Evolutionary conservation across 306 rosid species (phyloP).

Genomic region (Medicago arabica): DNA sequence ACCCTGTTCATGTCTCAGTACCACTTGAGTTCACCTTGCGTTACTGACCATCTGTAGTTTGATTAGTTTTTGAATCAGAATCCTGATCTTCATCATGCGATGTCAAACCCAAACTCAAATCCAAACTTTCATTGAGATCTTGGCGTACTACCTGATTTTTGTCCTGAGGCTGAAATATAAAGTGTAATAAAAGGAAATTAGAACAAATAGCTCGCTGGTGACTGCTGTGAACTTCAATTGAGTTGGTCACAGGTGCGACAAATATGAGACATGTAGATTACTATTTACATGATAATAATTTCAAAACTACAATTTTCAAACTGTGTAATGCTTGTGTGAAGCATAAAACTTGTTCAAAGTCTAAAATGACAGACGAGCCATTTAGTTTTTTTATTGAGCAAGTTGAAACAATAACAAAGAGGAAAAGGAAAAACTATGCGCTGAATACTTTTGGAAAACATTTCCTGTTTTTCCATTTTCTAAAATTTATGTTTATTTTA

Average conservation of each 20-base stretch:
- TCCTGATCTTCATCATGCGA: slow-evolving; percentile 65
- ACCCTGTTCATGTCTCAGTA: slow-evolving; percentile 25
- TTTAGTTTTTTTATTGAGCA: not conserved
- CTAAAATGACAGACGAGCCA: not conserved
- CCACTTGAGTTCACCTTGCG: slow-evolving; percentile 24
- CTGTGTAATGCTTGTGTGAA: slow-evolving; percentile 15
- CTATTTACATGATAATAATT: slow-evolving; percentile 23
- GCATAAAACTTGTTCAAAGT: slow-evolving; percentile 10
- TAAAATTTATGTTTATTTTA: too few species aligned
- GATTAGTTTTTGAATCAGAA: slow-evolving; percentile 59
- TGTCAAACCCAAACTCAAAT: slow-evolving; percentile 87
- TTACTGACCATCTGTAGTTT: slow-evolving; percentile 60
- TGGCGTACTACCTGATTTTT: slow-evolving; percentile 72
- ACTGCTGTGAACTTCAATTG: slow-evolving; percentile 23
- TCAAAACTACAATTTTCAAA: slow-evolving; percentile 7
- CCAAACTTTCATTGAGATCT: slow-evolving; percentile 94
- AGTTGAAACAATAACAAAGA: not conserved
- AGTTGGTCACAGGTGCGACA: not conserved
- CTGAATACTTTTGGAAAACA: too few species aligned
- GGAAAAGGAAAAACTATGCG: not conserved
- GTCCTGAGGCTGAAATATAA: slow-evolving; percentile 58
- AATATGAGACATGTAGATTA: slow-evolving; percentile 12
- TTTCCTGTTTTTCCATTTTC: too few species aligned
- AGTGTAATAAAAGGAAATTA: slow-evolving; percentile 9
- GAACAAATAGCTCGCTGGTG: slow-evolving; percentile 29